Evolutionary conservation across 345 rosid genomes (phyloP), one percentile per base, ranked within the genome.

Genomic region (Gossypium sturtianum): DNA sequence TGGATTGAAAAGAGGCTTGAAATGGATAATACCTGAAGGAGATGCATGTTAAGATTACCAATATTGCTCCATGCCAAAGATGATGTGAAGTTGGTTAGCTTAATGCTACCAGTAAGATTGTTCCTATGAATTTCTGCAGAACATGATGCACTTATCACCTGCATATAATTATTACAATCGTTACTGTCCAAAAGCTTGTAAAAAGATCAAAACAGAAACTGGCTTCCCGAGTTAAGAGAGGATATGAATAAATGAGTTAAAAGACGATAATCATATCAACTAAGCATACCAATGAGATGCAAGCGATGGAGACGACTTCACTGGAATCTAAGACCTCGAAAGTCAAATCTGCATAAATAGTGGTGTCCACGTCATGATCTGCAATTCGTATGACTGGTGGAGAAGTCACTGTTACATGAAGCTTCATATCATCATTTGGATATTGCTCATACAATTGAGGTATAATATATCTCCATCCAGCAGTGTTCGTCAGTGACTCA

Each of bases 401-500:
- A 75, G 90, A 83, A 66, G 89, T 74, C 20, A 86, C 83, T 0
- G 87, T 77, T 69, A 88, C 76, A 23, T 82, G 79, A 20, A 91
- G 84, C 74, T 60, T 77, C 90, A 91, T 88, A 75, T 84, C 80
- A 17, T 83, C 82, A 54, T 89, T 41, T 13, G 98, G 94, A 76
- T 87, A 91, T 48, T 61, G 87, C 58, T 23, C 74, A 74, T 88
- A 91, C 17, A 93, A 82, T 71, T 83, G 80, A 70, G 98, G 97
- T 74, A 85, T 79, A 19, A 89, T 77, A 72, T 76, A 70, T 72
- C 82, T 86, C 94, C 94, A 93, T 43, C 86, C 90, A 16, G 86
- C 80, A 61, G 98, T 93, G 87, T 88, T 89, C 69, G 86, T 74
- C 59, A 83, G 48, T 17, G 93, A 84, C 54, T 88, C 82, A 10